These are phyloP conservation scores for Ophiostoma montium DNA, from an alignment of 2,329 filamentous ascomycete species.

Conservation along the genomic window DNA sequence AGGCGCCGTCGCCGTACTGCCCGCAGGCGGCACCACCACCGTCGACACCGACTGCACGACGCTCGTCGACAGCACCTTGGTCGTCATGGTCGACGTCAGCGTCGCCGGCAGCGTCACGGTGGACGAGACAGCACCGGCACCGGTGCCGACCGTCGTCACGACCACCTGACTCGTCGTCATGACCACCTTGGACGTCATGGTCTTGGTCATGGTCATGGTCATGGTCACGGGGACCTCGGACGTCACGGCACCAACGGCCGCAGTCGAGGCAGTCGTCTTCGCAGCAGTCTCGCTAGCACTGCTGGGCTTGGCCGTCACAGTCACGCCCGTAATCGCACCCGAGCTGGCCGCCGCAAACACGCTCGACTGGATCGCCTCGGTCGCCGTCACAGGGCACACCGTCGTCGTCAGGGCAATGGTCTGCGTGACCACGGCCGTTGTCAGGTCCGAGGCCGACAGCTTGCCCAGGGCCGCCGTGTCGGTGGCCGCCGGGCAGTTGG, in stretches of 20 bases:
- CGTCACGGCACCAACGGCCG: slow-evolving; percentile 17
- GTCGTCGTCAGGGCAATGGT: slow-evolving; percentile 25
- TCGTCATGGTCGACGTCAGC: slow-evolving; percentile 16
- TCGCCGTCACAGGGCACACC: slow-evolving; percentile 28
- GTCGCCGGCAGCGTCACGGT: slow-evolving; percentile 16
- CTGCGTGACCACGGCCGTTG: slow-evolving; percentile 24
- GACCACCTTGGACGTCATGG: slow-evolving; percentile 8
- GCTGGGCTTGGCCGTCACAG: slow-evolving; percentile 22
- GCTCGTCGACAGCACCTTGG: slow-evolving; percentile 2
- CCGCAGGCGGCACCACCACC: too few relatives aligned
- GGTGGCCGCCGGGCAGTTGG: slow-evolving; percentile 18
- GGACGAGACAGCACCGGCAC: slow-evolving; percentile 12
- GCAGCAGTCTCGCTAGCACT: background rate
- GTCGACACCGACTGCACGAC: background rate
- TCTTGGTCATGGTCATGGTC: slow-evolving; percentile 15
- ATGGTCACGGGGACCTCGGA: slow-evolving; percentile 16
- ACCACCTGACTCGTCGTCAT: slow-evolving; percentile 9
- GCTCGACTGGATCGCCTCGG: slow-evolving; percentile 24
- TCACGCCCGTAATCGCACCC: slow-evolving; percentile 23
- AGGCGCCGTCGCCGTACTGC: too few relatives aligned
- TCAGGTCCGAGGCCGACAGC: slow-evolving; percentile 18
- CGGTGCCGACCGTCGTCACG: background rate
- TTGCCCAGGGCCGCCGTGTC: slow-evolving; percentile 24
- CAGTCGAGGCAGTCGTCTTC: slow-evolving; percentile 9
- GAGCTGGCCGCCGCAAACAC: slow-evolving; percentile 19